Evolutionary conservation across 306 rosid genomes (phyloP).

Genomic region (Argentina anserina): DNA sequence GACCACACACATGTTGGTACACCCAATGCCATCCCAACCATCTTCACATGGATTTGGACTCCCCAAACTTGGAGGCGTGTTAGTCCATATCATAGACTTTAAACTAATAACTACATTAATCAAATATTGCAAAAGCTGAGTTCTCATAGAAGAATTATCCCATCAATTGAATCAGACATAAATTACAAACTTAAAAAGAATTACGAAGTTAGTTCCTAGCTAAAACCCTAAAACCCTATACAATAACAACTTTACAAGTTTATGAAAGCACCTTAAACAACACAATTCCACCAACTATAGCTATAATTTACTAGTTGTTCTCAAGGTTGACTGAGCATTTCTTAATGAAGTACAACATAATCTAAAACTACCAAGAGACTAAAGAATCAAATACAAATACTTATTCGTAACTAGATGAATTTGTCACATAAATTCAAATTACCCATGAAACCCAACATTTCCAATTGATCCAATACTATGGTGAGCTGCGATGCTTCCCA

Average conservation of each 20-base stretch:
- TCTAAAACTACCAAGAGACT: not conserved
- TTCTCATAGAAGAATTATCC: not conserved
- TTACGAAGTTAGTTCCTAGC: too few species aligned
- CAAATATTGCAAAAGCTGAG: not conserved
- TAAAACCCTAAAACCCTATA: too few species aligned
- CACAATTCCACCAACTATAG: not conserved
- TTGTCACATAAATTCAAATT: too few species aligned
- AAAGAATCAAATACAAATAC: not conserved
- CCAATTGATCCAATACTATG: too few species aligned
- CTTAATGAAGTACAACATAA: not conserved
- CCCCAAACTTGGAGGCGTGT: constrained; percentile 39
- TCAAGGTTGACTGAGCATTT: not conserved
- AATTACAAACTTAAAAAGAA: not conserved
- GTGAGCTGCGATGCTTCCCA: too few species aligned
- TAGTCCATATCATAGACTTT: constrained; percentile 29
- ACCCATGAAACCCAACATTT: too few species aligned
- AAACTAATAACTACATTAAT: constrained; percentile 30
- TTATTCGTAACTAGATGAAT: not conserved
- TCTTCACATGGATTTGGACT: constrained; percentile 39
- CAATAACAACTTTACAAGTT: not conserved
- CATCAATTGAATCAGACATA: not conserved
- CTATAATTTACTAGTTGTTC: not conserved
- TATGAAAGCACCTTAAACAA: not conserved
- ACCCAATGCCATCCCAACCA: constrained; percentile 44
- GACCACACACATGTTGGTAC: constrained; percentile 33